These are phyloP conservation scores for Termitomyces sp. DNA, from an alignment of 768 basidiomycete genomes.

Conservation along the genomic window DNA sequence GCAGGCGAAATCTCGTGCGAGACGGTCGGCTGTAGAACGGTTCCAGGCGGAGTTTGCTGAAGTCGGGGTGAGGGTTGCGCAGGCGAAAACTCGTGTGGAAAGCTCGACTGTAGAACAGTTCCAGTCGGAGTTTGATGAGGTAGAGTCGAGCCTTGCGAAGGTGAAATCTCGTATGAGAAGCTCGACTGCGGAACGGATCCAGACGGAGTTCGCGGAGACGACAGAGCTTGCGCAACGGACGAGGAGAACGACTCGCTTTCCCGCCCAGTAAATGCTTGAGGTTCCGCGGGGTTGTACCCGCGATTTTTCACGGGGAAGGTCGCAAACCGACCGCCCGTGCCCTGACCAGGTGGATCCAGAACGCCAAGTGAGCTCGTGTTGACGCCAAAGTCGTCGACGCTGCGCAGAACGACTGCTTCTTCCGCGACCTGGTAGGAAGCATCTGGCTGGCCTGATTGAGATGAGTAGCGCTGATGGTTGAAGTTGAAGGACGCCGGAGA, in stretches of 20 bases:
- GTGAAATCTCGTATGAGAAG: constrained; percentile 5
- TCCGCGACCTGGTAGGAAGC: constrained; percentile 10
- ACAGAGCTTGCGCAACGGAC: constrained; percentile 31
- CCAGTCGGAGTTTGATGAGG: constrained; percentile 33
- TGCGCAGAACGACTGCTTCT: constrained; percentile 9
- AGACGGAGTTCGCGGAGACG: constrained; percentile 14
- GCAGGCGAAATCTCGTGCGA: too few relatives aligned
- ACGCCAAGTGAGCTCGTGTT: constrained; percentile 18
- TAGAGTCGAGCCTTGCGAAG: constrained; percentile 22
- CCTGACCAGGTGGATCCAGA: constrained; percentile 16
- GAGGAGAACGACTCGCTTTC: constrained; percentile 30
- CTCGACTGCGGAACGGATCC: not conserved
- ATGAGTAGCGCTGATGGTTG: constrained; percentile 7
- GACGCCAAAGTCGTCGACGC: constrained; percentile 42
- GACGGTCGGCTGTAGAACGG: too few relatives aligned
- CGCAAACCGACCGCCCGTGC: constrained; percentile 51
- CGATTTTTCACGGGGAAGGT: constrained; percentile 58
- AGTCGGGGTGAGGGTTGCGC: too few relatives aligned
- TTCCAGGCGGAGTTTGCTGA: too few relatives aligned
- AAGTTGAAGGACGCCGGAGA: constrained; percentile 11
- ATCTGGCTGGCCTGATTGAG: constrained; percentile 5
- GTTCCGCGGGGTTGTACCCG: constrained; percentile 26
- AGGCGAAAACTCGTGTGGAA: too few relatives aligned
- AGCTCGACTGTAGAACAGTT: too few relatives aligned
- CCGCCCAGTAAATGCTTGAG: constrained; percentile 18